These are phyloP conservation scores for Thraustochytrium striatum DNA, from an alignment of 352 stramenopile genomes.

Conservation along the genomic window DNA sequence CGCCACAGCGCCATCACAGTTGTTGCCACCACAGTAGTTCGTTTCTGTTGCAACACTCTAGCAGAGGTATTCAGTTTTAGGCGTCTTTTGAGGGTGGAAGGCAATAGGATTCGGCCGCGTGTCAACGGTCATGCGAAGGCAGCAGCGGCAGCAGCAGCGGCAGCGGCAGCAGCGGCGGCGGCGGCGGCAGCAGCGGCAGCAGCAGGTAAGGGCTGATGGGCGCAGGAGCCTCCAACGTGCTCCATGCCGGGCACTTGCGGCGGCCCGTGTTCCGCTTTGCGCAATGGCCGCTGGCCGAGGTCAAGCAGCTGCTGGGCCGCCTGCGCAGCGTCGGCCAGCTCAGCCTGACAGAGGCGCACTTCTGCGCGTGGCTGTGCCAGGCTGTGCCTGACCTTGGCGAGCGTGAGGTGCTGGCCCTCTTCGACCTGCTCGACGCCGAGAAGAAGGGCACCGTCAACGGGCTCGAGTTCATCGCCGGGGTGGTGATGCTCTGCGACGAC, in stretches of 20 bases:
- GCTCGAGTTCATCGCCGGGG: constrained; percentile 28
- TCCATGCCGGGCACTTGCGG: constrained; percentile 16
- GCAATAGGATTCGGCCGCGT: too few relatives aligned
- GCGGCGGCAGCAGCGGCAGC: too few relatives aligned
- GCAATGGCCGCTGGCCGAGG: constrained; percentile 11
- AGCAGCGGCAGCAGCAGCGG: too few relatives aligned
- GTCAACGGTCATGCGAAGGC: too few relatives aligned
- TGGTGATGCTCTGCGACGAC: constrained; percentile 51
- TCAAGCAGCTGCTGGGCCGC: not conserved
- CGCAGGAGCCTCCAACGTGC: not conserved
- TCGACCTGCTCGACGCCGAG: not conserved
- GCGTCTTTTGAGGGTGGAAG: too few relatives aligned
- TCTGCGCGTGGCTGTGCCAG: not conserved
- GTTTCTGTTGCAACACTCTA: too few relatives aligned
- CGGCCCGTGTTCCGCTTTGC: constrained; percentile 8
- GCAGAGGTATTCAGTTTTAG: too few relatives aligned
- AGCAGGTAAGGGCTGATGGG: not conserved
- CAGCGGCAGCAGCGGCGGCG: too few relatives aligned
- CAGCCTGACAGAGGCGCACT: constrained; percentile 4
- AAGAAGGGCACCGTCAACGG: constrained; percentile 23
- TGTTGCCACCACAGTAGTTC: too few relatives aligned
- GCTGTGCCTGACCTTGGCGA: not conserved
- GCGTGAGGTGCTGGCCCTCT: not conserved
- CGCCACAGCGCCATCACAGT: too few relatives aligned
- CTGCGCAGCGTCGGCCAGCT: constrained; percentile 13